Evolutionary conservation across 192 early-diverging fungal species (phyloP), one percentile per base, ranked within the genome.

Genomic region (Umbelopsis sp.): DNA sequence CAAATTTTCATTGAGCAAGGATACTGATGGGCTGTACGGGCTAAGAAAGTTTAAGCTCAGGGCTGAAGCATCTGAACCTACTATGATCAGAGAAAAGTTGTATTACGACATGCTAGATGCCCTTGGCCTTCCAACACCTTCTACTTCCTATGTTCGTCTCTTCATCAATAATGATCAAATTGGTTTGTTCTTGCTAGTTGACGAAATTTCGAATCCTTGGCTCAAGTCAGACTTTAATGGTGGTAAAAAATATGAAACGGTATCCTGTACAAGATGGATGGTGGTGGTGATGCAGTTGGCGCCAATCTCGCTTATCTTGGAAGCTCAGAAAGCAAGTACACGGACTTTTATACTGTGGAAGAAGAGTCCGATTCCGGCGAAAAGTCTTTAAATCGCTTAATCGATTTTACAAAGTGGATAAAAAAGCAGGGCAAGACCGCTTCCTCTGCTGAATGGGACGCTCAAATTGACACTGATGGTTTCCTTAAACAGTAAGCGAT

Each of bases 101-200:
- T 80, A 77, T 43, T 80, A 80, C 62, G 81, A 83, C 45, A 71
- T 78, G 41, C 66, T 80, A 3, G 75, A 77, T 36, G 51, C 79
- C 8, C 69, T 72, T 7, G 67, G 68, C 49, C 21, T 83, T 17
- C 78, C 81, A 24, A 72, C 76, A 0, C 75, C 79, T 31, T 77
- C 75, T 32, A 52, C 66, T 0, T 72, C 72, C 3, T 77, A 67
- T 21, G 78, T 73, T 1, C 72, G 80, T 21, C 47, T 81, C 17
- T 74, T 77, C 45, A 44, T 84, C 2, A 84, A 84, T 54, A 71
- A 77, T 32, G 7, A 72, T 26, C 77, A 75, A 20, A 47, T 75
- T 38, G 83, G 83, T 14, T 49, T 84, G 16, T 84, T 80, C 50
- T 44, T 79, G 51, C 59, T 84, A 36, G 76, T 84, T n/a, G 83